These are phyloP conservation scores for Phoma sp. DNA, from an alignment of 2,329 filamentous ascomycete species.

Conservation along the genomic window DNA sequence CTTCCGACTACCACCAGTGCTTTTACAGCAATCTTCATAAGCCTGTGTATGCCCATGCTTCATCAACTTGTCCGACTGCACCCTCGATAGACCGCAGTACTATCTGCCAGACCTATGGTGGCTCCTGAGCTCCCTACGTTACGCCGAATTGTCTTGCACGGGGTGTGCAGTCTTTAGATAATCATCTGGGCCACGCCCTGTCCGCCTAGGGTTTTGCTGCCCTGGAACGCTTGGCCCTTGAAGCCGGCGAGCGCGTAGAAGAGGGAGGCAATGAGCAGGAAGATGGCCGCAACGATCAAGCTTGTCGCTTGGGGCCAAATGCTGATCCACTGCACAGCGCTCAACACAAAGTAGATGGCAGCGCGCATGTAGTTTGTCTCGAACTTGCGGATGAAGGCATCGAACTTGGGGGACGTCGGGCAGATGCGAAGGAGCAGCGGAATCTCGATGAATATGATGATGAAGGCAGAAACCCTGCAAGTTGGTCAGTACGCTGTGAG, in stretches of 20 bases:
- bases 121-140: not conserved
- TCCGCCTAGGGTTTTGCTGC: constrained; percentile 95
- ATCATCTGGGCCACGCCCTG: constrained; percentile 98
- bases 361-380: constrained; percentile 98
- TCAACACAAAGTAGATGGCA: constrained; percentile 82
- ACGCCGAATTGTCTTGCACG: too few relatives aligned
- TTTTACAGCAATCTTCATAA: not conserved
- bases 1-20: constrained; percentile 1
- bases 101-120: not conserved
- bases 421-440: constrained; percentile 96
- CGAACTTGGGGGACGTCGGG: constrained; percentile 89
- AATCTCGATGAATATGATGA: constrained; percentile 69
- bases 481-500: constrained; percentile 7
- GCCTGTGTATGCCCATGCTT: not conserved
- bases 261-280: constrained; percentile 75
- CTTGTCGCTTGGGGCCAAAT: constrained; percentile 68
- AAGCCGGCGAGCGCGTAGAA: constrained; percentile 83
- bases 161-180: constrained; percentile 56
- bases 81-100: not conserved
- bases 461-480: constrained; percentile 54
- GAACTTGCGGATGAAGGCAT: constrained; percentile 86
- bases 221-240: constrained; percentile 85
- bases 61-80: not conserved
- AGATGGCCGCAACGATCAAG: constrained; percentile 83
- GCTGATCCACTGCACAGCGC: constrained; percentile 82